Evolutionary conservation across 1,284 basidiomycete genomes (phyloP), one percentile per base, ranked within the genome.

Genomic region (Rhodofomes roseus): DNA sequence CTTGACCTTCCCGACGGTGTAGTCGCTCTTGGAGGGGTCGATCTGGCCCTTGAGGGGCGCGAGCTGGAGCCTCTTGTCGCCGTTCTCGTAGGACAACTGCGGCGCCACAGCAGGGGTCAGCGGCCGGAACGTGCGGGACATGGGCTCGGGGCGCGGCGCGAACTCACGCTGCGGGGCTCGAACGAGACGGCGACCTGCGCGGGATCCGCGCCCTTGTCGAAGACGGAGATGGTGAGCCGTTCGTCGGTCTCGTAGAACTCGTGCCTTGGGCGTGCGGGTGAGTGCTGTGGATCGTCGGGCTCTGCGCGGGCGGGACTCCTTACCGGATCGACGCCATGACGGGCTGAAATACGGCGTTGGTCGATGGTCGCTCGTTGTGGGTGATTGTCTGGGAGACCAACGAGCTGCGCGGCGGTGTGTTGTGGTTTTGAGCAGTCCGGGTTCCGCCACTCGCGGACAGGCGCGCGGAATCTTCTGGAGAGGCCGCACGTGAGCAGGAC

Each of bases 191-290:
- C 76, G 56, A 93, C 85, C 63, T 82, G 71, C 18, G 77, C 77
- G 16, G 88, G 82, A 71, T 91, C 85, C 34, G 85, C 90, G 62
- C 86, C 86, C 68, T 87, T 86, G 75, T 95, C 85, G 70, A 94
- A 95, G 66, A 95, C 76, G 55, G 89, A 87, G 66, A 95, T 71
- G 12, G 81, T 92, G 59, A 95, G 71, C 62, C 76, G 81, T 57
- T 90, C 85, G 62, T 93, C 89, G 2, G 87, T 89, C 74, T 95
- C 93, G 74, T 95, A 95, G 74, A 90, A 95, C 72, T 94, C 92
- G 76, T 95, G 85, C 73, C 93, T 94, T 62, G 20, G 25, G 29
- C 25, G 37, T 39, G 43, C 36, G 46, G 52, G 22, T 58, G 52
- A 40, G 29, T 51, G 22, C 46, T n/a, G 46, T 22, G 46, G 46